phyloP scores from a whole-genome alignment of 176 grass and related monocot genomes.

The Bolboschoenus planiculmis region DNA sequence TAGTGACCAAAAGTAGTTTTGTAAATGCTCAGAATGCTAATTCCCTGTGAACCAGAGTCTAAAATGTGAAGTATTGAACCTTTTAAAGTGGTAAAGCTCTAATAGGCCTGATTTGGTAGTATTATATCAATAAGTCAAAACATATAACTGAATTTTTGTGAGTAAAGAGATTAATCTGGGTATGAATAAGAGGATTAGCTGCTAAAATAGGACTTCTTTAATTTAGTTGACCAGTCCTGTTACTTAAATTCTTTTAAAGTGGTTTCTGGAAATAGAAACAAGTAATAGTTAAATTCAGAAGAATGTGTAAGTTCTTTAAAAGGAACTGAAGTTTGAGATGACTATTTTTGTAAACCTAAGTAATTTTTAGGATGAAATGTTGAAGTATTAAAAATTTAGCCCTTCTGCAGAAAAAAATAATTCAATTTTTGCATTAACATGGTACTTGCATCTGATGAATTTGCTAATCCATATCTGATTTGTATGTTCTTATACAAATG shows the following conservation, averaged over 20 bases:
- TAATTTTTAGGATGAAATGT: neutral
- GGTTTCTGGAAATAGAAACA: neutral
- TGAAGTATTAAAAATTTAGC: neutral
- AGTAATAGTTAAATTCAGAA: neutral
- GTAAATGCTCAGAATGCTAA: neutral
- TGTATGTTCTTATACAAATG: neutral
- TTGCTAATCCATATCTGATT: no score
- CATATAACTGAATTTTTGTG: neutral
- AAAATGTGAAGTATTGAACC: neutral
- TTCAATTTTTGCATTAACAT: neutral
- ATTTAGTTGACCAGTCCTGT: neutral
- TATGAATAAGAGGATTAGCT: neutral
- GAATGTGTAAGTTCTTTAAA: neutral
- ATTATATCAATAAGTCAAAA: neutral
- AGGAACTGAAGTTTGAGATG: neutral
- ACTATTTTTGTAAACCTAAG: neutral
- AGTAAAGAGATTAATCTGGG: neutral
- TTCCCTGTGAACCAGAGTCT: neutral
- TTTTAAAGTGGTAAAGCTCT: neutral
- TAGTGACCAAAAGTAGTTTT: neutral
- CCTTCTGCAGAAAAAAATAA: neutral
- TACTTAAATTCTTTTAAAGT: neutral
- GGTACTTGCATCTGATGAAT: no score
- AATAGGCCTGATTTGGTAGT: neutral
- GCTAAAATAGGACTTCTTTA: neutral